Conservation (phyloP, 345 rosid genomes). For the Citrus reticulata region DNA sequence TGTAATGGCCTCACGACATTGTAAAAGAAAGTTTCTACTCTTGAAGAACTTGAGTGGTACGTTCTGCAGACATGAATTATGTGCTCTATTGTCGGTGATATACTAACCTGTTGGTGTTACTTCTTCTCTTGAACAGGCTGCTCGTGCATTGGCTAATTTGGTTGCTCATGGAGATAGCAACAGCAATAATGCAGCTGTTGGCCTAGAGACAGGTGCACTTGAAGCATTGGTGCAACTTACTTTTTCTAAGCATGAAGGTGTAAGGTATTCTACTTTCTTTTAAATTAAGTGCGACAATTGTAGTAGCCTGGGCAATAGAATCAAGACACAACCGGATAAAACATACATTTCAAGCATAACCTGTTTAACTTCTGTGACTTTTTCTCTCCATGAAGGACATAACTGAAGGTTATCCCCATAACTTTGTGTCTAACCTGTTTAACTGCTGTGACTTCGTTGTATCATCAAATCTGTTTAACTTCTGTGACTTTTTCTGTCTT, state of each 20-base stretch:
- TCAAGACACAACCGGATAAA: not conserved
- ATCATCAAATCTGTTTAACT: not conserved
- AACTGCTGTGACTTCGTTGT: too few species aligned
- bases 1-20: not conserved
- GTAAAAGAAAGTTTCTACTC: not conserved
- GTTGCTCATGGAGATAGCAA: conserved; percentile 44
- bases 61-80: not conserved
- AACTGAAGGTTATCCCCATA: too few species aligned
- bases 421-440: too few species aligned
- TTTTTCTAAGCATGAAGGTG: conserved; percentile 34
- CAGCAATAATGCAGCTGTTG: conserved; percentile 30
- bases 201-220: conserved; percentile 34
- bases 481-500: not conserved
- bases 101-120: conserved; percentile 1
- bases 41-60: not conserved
- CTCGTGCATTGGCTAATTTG: conserved; percentile 38
- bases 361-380: not conserved
- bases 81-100: not conserved
- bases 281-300: not conserved
- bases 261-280: conserved; percentile 22
- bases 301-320: not conserved
- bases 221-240: conserved; percentile 37
- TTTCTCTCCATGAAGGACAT: not conserved
- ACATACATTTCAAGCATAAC: not conserved
- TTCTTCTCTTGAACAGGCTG: conserved; percentile 21